These are phyloP conservation scores for Hydrangea macrophylla DNA, from an alignment of 148 eudicot species.

Conservation along the genomic window DNA sequence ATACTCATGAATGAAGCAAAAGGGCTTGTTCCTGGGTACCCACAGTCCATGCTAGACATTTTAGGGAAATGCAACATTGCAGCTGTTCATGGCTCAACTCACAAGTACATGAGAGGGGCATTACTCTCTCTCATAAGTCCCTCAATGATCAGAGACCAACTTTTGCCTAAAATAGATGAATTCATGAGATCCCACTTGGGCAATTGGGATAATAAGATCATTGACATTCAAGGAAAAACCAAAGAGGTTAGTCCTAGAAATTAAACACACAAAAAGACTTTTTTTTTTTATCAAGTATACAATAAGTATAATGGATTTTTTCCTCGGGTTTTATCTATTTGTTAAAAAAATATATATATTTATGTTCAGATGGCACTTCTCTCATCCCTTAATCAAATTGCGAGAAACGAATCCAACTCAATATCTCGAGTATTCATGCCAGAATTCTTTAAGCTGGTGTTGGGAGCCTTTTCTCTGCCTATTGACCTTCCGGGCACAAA, in stretches of 20 bases:
- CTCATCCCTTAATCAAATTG: conserved; percentile 74
- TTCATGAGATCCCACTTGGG: conserved; percentile 84
- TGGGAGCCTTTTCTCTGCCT: conserved; percentile 83
- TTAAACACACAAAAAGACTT: background rate
- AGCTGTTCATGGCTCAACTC: conserved; percentile 92
- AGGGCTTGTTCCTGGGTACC: conserved; percentile 93
- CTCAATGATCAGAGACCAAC: conserved; percentile 63
- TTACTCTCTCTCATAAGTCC: conserved; percentile 76
- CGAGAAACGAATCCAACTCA: conserved; percentile 49
- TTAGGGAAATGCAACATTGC: conserved; percentile 93
- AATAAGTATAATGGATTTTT: too few species aligned
- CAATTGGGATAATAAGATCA: conserved; percentile 57
- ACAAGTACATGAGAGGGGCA: conserved; percentile 96
- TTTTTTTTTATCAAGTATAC: background rate
- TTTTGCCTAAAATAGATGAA: conserved; percentile 72
- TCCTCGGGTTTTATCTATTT: conserved; percentile 15
- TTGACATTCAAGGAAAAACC: conserved; percentile 87
- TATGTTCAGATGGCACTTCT: conserved; percentile 74
- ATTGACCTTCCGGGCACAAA: conserved; percentile 87
- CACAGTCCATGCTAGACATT: conserved; percentile 87
- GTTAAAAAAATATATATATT: too few species aligned
- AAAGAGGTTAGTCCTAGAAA: conserved; percentile 59
- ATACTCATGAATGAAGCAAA: conserved; percentile 80
- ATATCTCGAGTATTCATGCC: conserved; percentile 65
- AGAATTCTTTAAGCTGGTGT: conserved; percentile 73